These are phyloP conservation scores for Sporothrix humicola DNA, from an alignment of 2,329 filamentous ascomycete genomes.

Conservation along the genomic window DNA sequence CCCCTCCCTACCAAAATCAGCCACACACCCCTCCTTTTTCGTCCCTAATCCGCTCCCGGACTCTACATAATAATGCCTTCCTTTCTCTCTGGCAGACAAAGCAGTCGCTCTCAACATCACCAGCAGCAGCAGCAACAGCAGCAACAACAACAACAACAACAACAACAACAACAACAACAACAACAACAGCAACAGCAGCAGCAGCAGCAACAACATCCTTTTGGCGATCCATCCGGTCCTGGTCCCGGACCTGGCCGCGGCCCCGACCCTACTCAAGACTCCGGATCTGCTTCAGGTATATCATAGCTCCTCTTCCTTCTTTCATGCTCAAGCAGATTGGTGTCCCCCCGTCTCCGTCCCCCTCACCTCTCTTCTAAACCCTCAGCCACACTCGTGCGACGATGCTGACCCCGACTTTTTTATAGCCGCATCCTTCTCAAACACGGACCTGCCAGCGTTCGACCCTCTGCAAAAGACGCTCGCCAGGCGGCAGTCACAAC, in stretches of 20 bases:
- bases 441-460: conserved; percentile 33
- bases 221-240: conserved; percentile 51
- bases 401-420: conserved; percentile 27
- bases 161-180: no score
- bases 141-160: conserved; percentile 41
- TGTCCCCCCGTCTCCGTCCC: not conserved
- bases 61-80: conserved; percentile 55
- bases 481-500: not conserved
- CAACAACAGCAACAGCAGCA: conserved; percentile 42
- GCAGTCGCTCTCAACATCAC: conserved; percentile 59
- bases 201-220: conserved; percentile 50
- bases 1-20: conserved; percentile 31
- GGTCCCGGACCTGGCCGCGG: conserved; percentile 34
- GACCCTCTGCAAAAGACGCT: conserved; percentile 32
- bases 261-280: conserved; percentile 35
- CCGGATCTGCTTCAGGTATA: conserved; percentile 32
- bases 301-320: not conserved
- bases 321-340: not conserved
- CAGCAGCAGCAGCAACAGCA: conserved; percentile 37
- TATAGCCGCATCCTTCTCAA: conserved; percentile 35
- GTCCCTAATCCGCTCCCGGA: conserved; percentile 29
- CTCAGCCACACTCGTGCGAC: conserved; percentile 17
- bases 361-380: not conserved
- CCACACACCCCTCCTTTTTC: conserved; percentile 31
- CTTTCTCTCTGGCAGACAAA: conserved; percentile 60